Base-by-base conservation (phyloP, 139 green algal genomes). In the Asterochloris erici region DNA sequence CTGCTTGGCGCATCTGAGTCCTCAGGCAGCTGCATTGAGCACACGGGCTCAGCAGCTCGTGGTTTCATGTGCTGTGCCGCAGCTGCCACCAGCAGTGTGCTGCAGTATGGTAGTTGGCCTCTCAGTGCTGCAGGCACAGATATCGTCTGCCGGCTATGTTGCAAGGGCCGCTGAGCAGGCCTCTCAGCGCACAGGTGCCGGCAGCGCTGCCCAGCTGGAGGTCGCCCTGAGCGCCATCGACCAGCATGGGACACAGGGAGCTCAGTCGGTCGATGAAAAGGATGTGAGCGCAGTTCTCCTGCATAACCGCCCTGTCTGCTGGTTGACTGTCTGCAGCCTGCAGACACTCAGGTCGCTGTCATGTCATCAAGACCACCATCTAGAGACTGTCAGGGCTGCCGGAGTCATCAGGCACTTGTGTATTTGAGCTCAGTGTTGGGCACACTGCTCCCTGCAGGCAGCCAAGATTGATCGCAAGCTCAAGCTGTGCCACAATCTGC, bases 381-480 rank as follows among this genome's bases (percentile, higher is more conserved):
- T 4, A 21, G n/a, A 79, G 27, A 1, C n/a, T 64, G 27, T 1
- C 47, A 47, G 13, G n/a, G 74, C n/a, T 26, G 38, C 17, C 10
- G 74, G 54, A 27, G 38, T 12, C 14, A 60, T 26, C 17, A 13
- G 17, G 12, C 2, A 1, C 19, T 26, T 79, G 14, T n/a, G 9
- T 9, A 62, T 61, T 79, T 24, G 38, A 54, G 38, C 38, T 54
- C 6, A 6, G 6, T 54, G 4, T 54, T 2, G 6, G 38, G 47
- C 73, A 78, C 2, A 27, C 9, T 66, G 74, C n/a, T 28, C 17
- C 17, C 62, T 81, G 81, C 64, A 84, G 81, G 81, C 81, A 9
- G 26, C 28, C 12, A 79, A 84, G 26, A 84, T 84, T 63, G 81
- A 84, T 21, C 62, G 74, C 12, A 74, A 76, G 63, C 74, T 79